These are phyloP conservation scores for Mycena filopes DNA, from an alignment of 768 basidiomycete genomes.

Conservation along the genomic window DNA sequence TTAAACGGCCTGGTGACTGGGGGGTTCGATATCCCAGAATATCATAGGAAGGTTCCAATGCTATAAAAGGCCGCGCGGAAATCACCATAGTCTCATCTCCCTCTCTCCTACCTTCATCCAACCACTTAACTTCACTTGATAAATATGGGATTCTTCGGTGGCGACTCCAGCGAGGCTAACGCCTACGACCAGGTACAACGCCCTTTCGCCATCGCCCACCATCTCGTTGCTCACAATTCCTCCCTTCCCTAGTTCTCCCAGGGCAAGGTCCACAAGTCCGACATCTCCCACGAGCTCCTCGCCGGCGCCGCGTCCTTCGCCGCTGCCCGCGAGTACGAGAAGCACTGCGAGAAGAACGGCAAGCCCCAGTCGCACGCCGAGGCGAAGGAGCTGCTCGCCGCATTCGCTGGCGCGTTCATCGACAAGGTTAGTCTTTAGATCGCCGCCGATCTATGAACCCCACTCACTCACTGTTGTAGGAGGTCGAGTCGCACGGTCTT, in stretches of 20 bases:
- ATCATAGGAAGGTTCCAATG: too few species aligned
- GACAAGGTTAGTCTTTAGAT: slow-evolving; percentile 29
- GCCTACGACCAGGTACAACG: slow-evolving; percentile 37
- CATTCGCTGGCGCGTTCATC: slow-evolving; percentile 54
- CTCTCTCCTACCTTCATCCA: slow-evolving; percentile 6
- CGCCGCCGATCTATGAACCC: background rate
- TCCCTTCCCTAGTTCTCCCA: slow-evolving; percentile 40
- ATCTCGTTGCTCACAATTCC: background rate
- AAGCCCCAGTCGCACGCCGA: slow-evolving; percentile 52
- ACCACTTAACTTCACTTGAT: background rate
- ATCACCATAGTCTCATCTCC: background rate
- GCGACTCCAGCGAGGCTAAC: slow-evolving; percentile 35
- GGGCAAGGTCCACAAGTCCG: slow-evolving; percentile 56
- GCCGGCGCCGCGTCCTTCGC: slow-evolving; percentile 64
- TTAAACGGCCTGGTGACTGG: too few species aligned
- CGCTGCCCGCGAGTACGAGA: slow-evolving; percentile 13
- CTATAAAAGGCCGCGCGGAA: slow-evolving; percentile 10
- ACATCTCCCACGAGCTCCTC: slow-evolving; percentile 64
- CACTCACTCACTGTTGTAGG: slow-evolving; percentile 35
- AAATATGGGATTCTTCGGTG: slow-evolving; percentile 35
- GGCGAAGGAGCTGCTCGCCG: slow-evolving; percentile 63
- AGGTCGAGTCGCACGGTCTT: slow-evolving; percentile 65
- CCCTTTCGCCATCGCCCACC: background rate
- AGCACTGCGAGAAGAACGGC: slow-evolving; percentile 57
- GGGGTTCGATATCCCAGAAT: too few species aligned